These are phyloP conservation scores for Dryas octopetala DNA, from an alignment of 306 rosid species.

Conservation along the genomic window DNA sequence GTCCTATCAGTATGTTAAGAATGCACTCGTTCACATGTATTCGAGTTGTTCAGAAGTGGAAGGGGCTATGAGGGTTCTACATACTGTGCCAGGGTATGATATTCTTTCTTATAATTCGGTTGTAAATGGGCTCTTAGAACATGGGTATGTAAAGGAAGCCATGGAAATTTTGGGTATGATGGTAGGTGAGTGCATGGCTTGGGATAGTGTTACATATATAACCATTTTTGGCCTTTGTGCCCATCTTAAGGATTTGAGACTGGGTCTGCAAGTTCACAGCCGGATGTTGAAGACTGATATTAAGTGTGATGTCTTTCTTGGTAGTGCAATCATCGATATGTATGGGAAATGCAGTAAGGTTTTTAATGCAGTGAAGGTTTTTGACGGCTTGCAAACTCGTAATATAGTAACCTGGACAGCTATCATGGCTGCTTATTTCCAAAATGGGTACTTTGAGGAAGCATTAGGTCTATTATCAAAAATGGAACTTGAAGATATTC, in stretches of 20 bases:
- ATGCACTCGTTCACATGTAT: conserved; percentile 62
- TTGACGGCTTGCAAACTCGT: conserved; percentile 33
- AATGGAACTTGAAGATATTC: conserved; percentile 46
- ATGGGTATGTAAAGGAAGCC: conserved; percentile 36
- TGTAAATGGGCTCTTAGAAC: conserved; percentile 45
- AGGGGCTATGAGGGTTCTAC: conserved; percentile 47
- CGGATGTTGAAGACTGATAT: conserved; percentile 41
- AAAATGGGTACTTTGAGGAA: conserved; percentile 60
- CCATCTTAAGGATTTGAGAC: conserved; percentile 44
- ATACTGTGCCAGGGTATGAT: conserved; percentile 36
- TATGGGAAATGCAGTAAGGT: conserved; percentile 62
- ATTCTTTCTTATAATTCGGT: conserved; percentile 50
- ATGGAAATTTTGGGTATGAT: conserved; percentile 45
- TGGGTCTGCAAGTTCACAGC: conserved; percentile 55
- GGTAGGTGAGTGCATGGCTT: conserved; percentile 33
- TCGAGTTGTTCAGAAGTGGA: conserved; percentile 40
- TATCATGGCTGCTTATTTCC: conserved; percentile 55
- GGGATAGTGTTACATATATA: conserved; percentile 60
- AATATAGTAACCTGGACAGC: conserved; percentile 68
- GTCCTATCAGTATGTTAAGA: conserved; percentile 50
- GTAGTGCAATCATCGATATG: conserved; percentile 61
- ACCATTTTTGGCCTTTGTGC: conserved; percentile 54
- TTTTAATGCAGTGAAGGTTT: conserved; percentile 42
- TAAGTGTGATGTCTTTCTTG: conserved; percentile 42
- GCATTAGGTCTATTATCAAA: conserved; percentile 40